Percentiles rank a stretch among this genome's conserved stretches.
phyloP scores from a whole-genome alignment of 768 basidiomycete species.

The Suillus lakei region DNA sequence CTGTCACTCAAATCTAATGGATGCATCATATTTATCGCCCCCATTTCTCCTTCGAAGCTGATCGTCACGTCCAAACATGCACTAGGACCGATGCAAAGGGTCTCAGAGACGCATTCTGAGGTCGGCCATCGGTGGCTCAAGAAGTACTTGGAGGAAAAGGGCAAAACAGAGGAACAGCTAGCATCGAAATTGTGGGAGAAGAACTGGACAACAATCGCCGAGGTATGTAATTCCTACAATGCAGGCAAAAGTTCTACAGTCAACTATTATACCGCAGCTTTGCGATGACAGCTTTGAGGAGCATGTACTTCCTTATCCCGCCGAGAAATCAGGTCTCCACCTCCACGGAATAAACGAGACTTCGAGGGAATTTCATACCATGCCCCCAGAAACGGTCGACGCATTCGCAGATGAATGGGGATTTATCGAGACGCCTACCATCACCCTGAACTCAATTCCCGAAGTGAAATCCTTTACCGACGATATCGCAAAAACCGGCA shows the following conservation, averaged over 20 bases:
- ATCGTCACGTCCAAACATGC: slow-evolving; percentile 94
- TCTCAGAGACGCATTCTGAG: slow-evolving; percentile 69
- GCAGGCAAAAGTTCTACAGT: neutral
- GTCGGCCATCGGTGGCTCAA: slow-evolving; percentile 85
- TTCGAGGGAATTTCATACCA: slow-evolving; percentile 70
- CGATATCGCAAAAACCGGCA: slow-evolving; percentile 64
- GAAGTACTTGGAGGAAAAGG: slow-evolving; percentile 63
- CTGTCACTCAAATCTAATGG: slow-evolving; percentile 95
- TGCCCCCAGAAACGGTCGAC: slow-evolving; percentile 67
- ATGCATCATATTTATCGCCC: slow-evolving; percentile 95
- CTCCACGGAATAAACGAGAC: slow-evolving; percentile 89
- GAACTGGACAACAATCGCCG: slow-evolving; percentile 89
- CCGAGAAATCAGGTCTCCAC: slow-evolving; percentile 87
- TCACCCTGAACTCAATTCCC: slow-evolving; percentile 57
- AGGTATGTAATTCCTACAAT: slow-evolving; percentile 60
- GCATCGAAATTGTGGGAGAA: slow-evolving; percentile 79
- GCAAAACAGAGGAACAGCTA: slow-evolving; percentile 73
- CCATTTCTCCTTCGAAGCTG: slow-evolving; percentile 74
- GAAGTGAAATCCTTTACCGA: slow-evolving; percentile 78
- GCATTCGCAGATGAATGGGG: slow-evolving; percentile 90
- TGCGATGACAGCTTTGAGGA: slow-evolving; percentile 98
- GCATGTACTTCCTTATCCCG: slow-evolving; percentile 85
- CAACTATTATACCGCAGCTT: slow-evolving; percentile 54
- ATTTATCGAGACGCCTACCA: slow-evolving; percentile 78
- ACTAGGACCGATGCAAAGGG: slow-evolving; percentile 58